phyloP scores from a whole-genome alignment of 169 alveolate genomes.

The Cryptosporidium baileyi region DNA sequence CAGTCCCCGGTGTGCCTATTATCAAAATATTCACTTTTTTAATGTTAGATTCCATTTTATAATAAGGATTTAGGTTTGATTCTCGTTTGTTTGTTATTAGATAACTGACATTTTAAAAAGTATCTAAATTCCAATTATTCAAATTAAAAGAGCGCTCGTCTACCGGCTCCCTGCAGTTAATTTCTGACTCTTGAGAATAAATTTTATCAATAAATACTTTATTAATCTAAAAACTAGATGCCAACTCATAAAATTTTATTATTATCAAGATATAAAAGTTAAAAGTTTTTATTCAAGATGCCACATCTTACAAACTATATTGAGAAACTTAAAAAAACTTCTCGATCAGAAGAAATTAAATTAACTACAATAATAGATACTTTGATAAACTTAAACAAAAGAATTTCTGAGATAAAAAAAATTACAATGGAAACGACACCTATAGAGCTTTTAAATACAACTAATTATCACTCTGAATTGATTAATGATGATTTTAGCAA shows the following conservation, averaged over 20 bases:
- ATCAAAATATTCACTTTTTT: conserved; percentile 75
- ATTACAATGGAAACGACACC: conserved; percentile 24
- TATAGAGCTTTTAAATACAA: not conserved
- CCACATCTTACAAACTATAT: not conserved
- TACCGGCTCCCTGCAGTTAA: not conserved
- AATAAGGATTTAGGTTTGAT: not conserved
- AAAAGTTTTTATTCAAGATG: conserved; percentile 1
- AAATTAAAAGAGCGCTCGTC: not conserved
- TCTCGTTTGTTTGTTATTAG: not conserved
- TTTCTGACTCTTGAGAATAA: not conserved
- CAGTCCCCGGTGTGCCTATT: conserved; percentile 83
- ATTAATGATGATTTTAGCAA: not conserved
- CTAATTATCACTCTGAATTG: not conserved
- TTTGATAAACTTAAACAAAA: conserved; percentile 9
- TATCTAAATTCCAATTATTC: not conserved
- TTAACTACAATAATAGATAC: not conserved
- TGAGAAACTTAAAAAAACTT: not conserved
- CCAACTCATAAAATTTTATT: not conserved
- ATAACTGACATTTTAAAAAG: not conserved
- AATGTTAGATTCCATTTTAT: not conserved
- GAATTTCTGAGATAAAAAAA: conserved; percentile 1
- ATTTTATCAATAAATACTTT: no score
- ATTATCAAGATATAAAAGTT: not conserved
- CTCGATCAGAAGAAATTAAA: not conserved
- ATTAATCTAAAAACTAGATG: not conserved